Conservation (phyloP, 441 rosid species). For the Aquilaria agallochum region DNA sequence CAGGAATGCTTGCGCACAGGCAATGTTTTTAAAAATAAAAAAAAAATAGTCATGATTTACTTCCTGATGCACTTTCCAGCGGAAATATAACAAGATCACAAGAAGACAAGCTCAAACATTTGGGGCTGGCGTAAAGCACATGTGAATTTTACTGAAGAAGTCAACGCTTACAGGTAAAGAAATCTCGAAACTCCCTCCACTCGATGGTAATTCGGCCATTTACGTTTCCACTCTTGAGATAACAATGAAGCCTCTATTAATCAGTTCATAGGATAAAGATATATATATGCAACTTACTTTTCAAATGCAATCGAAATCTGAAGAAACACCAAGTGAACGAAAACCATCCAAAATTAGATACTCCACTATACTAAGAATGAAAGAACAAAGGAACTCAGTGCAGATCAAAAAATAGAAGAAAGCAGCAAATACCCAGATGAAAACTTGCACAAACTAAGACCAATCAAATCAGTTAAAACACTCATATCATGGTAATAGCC, state of each 20-base stretch:
- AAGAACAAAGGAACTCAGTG: too few relatives aligned
- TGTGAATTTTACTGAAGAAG: not conserved
- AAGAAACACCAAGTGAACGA: not conserved
- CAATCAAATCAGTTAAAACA: not conserved
- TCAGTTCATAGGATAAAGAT: slow-evolving; percentile 4
- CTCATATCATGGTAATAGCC: slow-evolving; percentile 4
- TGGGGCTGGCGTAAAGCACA: too few relatives aligned
- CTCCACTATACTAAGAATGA: not conserved
- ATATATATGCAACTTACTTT: not conserved
- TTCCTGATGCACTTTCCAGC: slow-evolving; percentile 2
- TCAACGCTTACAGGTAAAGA: slow-evolving; percentile 29
- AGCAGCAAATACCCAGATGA: not conserved
- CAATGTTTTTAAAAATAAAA: slow-evolving; percentile 2
- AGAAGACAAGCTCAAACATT: too few relatives aligned
- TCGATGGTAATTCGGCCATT: slow-evolving; percentile 36
- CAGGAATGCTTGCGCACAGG: not conserved
- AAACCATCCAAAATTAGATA: not conserved
- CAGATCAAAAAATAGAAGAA: not conserved
- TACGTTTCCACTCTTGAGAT: slow-evolving; percentile 18
- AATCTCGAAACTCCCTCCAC: slow-evolving; percentile 23
- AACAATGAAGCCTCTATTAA: not conserved
- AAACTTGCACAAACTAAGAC: not conserved
- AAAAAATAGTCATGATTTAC: slow-evolving; percentile 2
- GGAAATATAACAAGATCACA: not conserved
- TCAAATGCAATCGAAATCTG: not conserved